Conservation (phyloP, 805 yeast genomes). For the Debaryomyces castellii region DNA sequence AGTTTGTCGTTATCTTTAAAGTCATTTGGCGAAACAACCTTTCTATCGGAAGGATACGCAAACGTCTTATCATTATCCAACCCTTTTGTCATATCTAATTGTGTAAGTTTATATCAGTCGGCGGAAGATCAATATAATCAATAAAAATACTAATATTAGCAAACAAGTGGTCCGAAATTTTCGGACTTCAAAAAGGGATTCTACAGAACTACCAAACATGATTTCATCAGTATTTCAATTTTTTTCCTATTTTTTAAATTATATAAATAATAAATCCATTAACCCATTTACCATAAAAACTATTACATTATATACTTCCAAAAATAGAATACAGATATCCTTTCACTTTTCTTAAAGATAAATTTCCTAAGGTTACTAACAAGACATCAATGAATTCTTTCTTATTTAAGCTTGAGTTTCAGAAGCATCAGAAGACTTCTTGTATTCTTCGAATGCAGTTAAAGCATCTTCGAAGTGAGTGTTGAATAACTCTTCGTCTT, state of each 20-base stretch:
- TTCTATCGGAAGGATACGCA: slow-evolving; percentile 21
- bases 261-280: slow-evolving; percentile 22
- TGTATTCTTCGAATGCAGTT: slow-evolving; percentile 89
- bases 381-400: slow-evolving; percentile 1
- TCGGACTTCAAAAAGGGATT: not conserved
- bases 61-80: slow-evolving; percentile 9
- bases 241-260: slow-evolving; percentile 15
- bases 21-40: slow-evolving; percentile 28
- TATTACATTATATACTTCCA: slow-evolving; percentile 20
- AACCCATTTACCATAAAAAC: slow-evolving; percentile 21
- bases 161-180: not conserved
- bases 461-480: slow-evolving; percentile 92
- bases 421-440: slow-evolving; percentile 50
- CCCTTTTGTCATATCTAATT: not conserved
- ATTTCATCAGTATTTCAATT: slow-evolving; percentile 12
- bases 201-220: slow-evolving; percentile 1
- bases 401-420: slow-evolving; percentile 12
- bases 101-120: not conserved
- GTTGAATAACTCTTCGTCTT: slow-evolving; percentile 85
- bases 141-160: not conserved
- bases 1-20: slow-evolving; percentile 24
- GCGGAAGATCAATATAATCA: too few species aligned
- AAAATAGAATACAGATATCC: slow-evolving; percentile 16
- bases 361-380: slow-evolving; percentile 1
- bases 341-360: not conserved